Evolutionary conservation across 495 filamentous ascomycete species (phyloP), one percentile per base, ranked within the genome.

Genomic region (Hypoxylon intermedium): DNA sequence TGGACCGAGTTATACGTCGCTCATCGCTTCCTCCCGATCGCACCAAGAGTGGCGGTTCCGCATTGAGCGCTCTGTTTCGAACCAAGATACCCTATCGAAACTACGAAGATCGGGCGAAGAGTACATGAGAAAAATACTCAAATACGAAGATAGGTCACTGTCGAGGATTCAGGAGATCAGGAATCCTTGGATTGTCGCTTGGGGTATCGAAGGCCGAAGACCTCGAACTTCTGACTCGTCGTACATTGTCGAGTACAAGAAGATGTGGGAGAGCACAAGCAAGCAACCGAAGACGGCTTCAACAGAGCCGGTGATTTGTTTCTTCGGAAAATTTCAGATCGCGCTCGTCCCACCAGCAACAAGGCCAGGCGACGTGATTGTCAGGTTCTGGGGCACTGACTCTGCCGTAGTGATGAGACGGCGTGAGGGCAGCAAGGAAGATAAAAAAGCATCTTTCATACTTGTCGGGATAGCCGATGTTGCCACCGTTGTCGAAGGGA

Each of bases 331-430:
- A 9, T 30, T 41, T 24, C 16, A 53, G 16, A 67, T 71, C 23
- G 65, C 53, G 2, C 38, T 71, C 15, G 62, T 63, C 1, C 65
- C 65, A 9, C 16, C 65, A 16, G 31, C 43, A 15, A 33, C 68
- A 4, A 36, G 41, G 15, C 51, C 50, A 1, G 68, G 65, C 3
- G 68, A 71, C 33, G 26, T 61, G 11, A 51, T 71, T 6, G 52
- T 68, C 9, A 50, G 62, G 9, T 68, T 68, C 28, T 68, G 62
- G 65, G 50, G 57, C 30, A 68, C 62, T 44, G 40, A 59, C 23
- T 52, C 62, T 21, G 65, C 68, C 11, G 30, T 64, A 24, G 47
- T 71, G 3, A 57, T 68, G 62, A 42, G 65, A 13, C 40, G 55
- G 6, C 38, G 5, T n/a, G n/a, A n/a, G n/a, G n/a, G n/a, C n/a